Percentiles rank a stretch among this genome's conserved stretches.
These are phyloP conservation scores for Mycocalia duriaeana DNA, from an alignment of 1,284 basidiomycete species.

Conservation along the genomic window DNA sequence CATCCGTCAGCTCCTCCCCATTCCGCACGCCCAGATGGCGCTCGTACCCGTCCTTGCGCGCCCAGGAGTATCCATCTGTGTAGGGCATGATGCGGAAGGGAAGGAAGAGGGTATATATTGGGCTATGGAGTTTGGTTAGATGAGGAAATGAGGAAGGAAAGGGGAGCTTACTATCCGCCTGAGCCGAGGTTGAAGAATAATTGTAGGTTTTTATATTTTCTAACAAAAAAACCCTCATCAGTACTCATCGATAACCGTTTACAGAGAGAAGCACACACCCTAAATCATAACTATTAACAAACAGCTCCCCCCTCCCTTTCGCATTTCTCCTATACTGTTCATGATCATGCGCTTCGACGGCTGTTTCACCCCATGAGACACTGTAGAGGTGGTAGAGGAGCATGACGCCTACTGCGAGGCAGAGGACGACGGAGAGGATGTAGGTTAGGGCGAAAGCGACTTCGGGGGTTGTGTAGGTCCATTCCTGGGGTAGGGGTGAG, in stretches of 20 bases:
- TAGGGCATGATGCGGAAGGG: conserved; percentile 80
- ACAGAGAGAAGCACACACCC: conserved; percentile 44
- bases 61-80: conserved; percentile 84
- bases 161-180: conserved; percentile 67
- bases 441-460: conserved; percentile 71
- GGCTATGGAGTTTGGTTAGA: conserved; percentile 35
- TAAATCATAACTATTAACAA: conserved; percentile 89
- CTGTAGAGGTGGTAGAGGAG: conserved; percentile 77
- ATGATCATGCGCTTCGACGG: conserved; percentile 89
- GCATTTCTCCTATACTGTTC: conserved; percentile 74
- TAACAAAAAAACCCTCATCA: too few relatives aligned
- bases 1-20: conserved; percentile 73
- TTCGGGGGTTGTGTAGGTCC: conserved; percentile 66
- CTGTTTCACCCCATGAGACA: conserved; percentile 78
- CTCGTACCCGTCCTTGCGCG: conserved; percentile 59
- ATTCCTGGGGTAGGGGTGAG: conserved; percentile 31
- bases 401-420: conserved; percentile 80
- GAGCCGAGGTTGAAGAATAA: conserved; percentile 88
- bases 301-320: conserved; percentile 70
- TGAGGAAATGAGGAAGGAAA: not conserved
- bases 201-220: conserved; percentile 67
- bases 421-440: conserved; percentile 72
- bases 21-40: conserved; percentile 54
- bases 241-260: too few relatives aligned
- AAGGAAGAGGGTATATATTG: conserved; percentile 72